These are phyloP conservation scores for Phytophthora multivora DNA, from an alignment of 352 stramenopile genomes.

Conservation along the genomic window DNA sequence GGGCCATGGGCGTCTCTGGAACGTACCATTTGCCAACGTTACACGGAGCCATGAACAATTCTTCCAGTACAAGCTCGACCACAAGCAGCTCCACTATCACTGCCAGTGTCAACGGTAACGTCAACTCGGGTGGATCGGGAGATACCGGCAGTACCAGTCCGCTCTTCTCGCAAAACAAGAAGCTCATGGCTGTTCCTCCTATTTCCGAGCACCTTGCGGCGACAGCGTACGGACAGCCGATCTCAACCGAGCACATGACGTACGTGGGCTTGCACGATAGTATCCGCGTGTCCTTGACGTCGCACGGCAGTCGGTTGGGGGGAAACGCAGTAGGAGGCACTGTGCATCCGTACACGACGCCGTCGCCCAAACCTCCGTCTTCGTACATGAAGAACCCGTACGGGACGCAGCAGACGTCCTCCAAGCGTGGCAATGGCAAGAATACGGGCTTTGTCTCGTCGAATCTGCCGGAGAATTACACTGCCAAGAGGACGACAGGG, in stretches of 20 bases:
- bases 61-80: constrained; percentile 37
- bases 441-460: constrained; percentile 1
- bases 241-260: constrained; percentile 45
- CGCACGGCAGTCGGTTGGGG: constrained; percentile 45
- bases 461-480: constrained; percentile 58
- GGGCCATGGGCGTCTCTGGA: not conserved
- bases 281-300: constrained; percentile 56
- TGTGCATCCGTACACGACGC: constrained; percentile 42
- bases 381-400: constrained; percentile 60
- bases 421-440: constrained; percentile 34
- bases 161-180: constrained; percentile 37
- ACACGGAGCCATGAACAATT: constrained; percentile 34
- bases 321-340: not conserved
- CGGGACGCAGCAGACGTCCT: constrained; percentile 20
- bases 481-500: constrained; percentile 45
- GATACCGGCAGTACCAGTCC: constrained; percentile 22
- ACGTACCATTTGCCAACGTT: constrained; percentile 42
- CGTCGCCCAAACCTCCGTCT: constrained; percentile 54
- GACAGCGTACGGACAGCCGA: constrained; percentile 17
- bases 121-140: constrained; percentile 7
- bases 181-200: constrained; percentile 34
- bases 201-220: constrained; percentile 41
- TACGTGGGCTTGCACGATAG: constrained; percentile 44
- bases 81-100: constrained; percentile 37
- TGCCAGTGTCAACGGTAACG: constrained; percentile 14